A percentile compares a stretch with the other conserved stretches of the same genome.
These are phyloP conservation scores for Ambispora gerdemannii DNA, from an alignment of 192 early-diverging fungal genomes.

Conservation along the genomic window DNA sequence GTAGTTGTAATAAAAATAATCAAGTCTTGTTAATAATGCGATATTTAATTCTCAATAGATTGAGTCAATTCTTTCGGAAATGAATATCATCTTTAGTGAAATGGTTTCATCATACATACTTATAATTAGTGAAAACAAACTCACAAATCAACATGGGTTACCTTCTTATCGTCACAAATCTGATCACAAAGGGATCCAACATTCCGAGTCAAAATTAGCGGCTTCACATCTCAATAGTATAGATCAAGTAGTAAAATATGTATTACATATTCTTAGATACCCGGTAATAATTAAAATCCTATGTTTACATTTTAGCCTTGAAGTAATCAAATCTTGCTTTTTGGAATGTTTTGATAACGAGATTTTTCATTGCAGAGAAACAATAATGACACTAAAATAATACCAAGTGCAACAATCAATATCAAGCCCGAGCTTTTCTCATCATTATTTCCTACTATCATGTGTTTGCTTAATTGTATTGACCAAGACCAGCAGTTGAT, in stretches of 20 bases:
- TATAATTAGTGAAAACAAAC: conserved; percentile 33
- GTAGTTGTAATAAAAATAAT: not conserved
- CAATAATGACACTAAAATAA: not conserved
- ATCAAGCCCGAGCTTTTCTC: not conserved
- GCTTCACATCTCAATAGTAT: conserved; percentile 37
- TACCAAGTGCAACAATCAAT: conserved; percentile 9
- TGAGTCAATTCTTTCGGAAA: conserved; percentile 53
- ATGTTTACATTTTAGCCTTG: not conserved
- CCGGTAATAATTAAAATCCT: conserved; percentile 31
- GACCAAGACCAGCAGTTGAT: not conserved
- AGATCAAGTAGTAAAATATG: conserved; percentile 55
- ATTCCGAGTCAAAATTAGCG: conserved; percentile 32
- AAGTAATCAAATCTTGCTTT: not conserved
- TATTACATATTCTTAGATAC: conserved; percentile 49
- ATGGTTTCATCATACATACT: conserved; percentile 57
- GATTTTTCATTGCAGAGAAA: not conserved
- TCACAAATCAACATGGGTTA: conserved; percentile 14
- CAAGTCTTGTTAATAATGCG: not conserved
- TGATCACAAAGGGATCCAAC: conserved; percentile 19
- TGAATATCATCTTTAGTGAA: conserved; percentile 71
- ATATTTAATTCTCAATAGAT: conserved; percentile 51
- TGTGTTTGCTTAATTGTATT: not conserved
- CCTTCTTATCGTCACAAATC: not conserved
- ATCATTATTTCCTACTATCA: not conserved
- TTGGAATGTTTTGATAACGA: not conserved